Percentiles rank a stretch among this genome's conserved stretches.
Evolutionary conservation across 768 basidiomycete genomes (phyloP).

Genomic region (Lactarius sanguifluus): DNA sequence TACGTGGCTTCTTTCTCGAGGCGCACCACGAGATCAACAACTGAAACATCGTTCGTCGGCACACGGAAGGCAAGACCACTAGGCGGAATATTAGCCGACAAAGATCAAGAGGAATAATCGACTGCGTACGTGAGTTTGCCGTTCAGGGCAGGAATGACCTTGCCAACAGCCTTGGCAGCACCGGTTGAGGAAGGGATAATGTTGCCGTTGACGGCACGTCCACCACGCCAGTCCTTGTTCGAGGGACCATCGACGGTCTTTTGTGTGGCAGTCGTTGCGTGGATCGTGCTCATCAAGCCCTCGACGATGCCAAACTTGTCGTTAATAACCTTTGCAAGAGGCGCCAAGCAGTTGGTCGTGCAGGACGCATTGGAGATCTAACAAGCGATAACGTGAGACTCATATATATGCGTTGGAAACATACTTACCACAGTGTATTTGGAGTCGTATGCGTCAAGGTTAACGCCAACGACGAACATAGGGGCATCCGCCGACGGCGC

Average conservation of each 20-base stretch:
- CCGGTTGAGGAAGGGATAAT: conserved; percentile 99
- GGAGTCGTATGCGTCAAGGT: conserved; percentile 89
- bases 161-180: conserved; percentile 98
- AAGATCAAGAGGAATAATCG: neutral
- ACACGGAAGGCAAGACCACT: conserved; percentile 97
- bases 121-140: conserved; percentile 90
- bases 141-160: conserved; percentile 94
- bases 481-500: conserved; percentile 97
- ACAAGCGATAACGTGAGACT: conserved; percentile 9
- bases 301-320: conserved; percentile 97
- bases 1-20: conserved; percentile 83
- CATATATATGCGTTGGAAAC: conserved; percentile 11
- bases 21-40: conserved; percentile 95
- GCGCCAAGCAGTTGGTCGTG: conserved; percentile 99
- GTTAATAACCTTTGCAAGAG: conserved; percentile 95
- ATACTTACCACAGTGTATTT: conserved; percentile 77
- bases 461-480: conserved; percentile 95
- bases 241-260: conserved; percentile 96
- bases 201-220: conserved; percentile 94
- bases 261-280: conserved; percentile 94
- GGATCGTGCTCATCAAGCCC: conserved; percentile 98
- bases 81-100: conserved; percentile 16
- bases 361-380: conserved; percentile 98
- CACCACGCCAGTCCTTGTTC: conserved; percentile 96
- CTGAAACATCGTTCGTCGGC: conserved; percentile 94